These are phyloP conservation scores for Neurospora hispaniola DNA, from an alignment of 495 filamentous ascomycete species.

Conservation along the genomic window DNA sequence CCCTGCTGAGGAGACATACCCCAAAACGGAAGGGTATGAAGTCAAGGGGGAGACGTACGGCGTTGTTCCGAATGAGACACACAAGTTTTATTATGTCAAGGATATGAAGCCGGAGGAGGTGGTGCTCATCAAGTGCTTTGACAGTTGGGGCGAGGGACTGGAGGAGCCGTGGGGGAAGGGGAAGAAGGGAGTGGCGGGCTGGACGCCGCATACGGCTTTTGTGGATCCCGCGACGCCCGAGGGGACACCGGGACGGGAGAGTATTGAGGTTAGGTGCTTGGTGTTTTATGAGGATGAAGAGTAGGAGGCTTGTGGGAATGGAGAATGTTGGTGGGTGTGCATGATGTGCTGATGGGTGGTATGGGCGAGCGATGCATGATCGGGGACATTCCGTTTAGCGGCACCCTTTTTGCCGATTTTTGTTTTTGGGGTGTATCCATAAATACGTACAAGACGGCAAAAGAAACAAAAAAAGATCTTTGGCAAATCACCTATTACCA, in stretches of 20 bases:
- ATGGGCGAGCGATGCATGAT: not conserved
- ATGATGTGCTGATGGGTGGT: not conserved
- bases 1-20: constrained; percentile 13
- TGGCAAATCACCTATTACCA: too few relatives aligned
- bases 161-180: constrained; percentile 25
- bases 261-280: constrained; percentile 80
- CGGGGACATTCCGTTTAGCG: not conserved
- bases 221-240: constrained; percentile 54
- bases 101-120: constrained; percentile 69
- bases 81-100: constrained; percentile 71
- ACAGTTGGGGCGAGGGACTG: constrained; percentile 48
- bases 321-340: too few relatives aligned
- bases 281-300: constrained; percentile 48
- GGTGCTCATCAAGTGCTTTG: constrained; percentile 75
- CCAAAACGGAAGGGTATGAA: constrained; percentile 32
- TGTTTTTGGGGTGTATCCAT: not conserved
- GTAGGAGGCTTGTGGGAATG: not conserved
- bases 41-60: constrained; percentile 56
- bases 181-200: constrained; percentile 39
- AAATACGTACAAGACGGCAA: not conserved
- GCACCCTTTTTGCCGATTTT: not conserved
- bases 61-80: constrained; percentile 45
- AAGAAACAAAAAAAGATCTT: not conserved
- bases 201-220: constrained; percentile 82
- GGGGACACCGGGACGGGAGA: constrained; percentile 57